A percentile compares a stretch with the other conserved stretches of the same genome.
These are phyloP conservation scores for Akanthomyces dipterigenus DNA, from an alignment of 2,329 filamentous ascomycete species.

Conservation along the genomic window DNA sequence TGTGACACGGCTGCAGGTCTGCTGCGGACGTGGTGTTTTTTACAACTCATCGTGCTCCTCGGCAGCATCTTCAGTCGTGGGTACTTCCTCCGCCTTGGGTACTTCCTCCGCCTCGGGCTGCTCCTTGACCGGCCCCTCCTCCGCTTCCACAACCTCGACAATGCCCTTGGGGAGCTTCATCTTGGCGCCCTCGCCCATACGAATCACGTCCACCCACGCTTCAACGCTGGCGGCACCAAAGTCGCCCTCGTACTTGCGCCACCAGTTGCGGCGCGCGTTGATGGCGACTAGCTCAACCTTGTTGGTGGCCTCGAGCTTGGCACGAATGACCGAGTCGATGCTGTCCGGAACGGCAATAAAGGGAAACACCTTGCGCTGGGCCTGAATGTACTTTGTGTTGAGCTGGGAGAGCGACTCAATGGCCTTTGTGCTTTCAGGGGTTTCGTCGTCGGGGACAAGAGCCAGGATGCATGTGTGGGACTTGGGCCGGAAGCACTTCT, in stretches of 20 bases:
- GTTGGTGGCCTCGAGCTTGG: slow-evolving; percentile 50
- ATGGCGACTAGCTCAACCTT: slow-evolving; percentile 70
- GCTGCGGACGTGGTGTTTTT: slow-evolving; percentile 12
- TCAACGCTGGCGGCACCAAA: slow-evolving; percentile 61
- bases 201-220: slow-evolving; percentile 83
- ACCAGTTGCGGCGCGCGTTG: slow-evolving; percentile 84
- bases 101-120: neutral
- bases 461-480: slow-evolving; percentile 79
- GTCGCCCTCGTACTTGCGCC: slow-evolving; percentile 61
- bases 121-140: slow-evolving; percentile 10
- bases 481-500: slow-evolving; percentile 67
- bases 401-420: slow-evolving; percentile 64
- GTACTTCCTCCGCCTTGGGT: neutral
- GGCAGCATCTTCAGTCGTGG: slow-evolving; percentile 14
- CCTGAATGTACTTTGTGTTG: slow-evolving; percentile 64
- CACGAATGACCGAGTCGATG: slow-evolving; percentile 36
- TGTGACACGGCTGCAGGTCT: neutral
- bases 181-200: slow-evolving; percentile 80
- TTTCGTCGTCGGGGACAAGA: slow-evolving; percentile 51
- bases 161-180: slow-evolving; percentile 62
- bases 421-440: slow-evolving; percentile 47
- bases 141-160: slow-evolving; percentile 35
- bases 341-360: slow-evolving; percentile 67
- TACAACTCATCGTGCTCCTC: slow-evolving; percentile 44
- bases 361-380: slow-evolving; percentile 67